Evolutionary conservation across 2,329 filamentous ascomycete species (phyloP).

Genomic region (Fusarium illudens): DNA sequence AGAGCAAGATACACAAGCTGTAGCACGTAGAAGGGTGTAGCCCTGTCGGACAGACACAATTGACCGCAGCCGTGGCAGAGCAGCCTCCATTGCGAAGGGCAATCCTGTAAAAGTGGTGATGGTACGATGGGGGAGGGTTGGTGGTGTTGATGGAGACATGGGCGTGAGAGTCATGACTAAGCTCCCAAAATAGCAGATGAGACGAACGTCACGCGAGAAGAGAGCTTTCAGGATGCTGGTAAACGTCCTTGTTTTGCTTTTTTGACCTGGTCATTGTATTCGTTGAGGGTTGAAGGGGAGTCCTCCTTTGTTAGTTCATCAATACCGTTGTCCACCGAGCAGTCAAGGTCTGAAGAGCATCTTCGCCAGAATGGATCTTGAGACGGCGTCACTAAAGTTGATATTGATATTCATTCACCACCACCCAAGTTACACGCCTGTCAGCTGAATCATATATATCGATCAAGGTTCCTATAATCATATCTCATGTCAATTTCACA

Average conservation of each 20-base stretch:
- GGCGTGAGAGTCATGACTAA: not conserved
- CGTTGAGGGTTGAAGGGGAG: not conserved
- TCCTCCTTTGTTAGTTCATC: not conserved
- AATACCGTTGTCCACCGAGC: no score
- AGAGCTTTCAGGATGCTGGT: not conserved
- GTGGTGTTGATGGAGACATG: conserved; percentile 6
- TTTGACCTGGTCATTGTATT: not conserved
- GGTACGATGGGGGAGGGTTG: conserved; percentile 20
- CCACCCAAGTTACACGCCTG: not conserved
- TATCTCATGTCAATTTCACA: not conserved
- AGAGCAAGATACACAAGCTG: conserved; percentile 32
- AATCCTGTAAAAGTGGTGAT: conserved; percentile 9
- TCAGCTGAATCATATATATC: not conserved
- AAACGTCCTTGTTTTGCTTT: not conserved
- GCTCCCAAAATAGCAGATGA: not conserved
- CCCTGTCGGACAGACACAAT: conserved; percentile 22
- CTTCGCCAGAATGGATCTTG: not conserved
- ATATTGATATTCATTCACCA: not conserved
- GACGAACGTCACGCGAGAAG: not conserved
- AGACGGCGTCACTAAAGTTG: not conserved
- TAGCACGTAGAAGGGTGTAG: conserved; percentile 23
- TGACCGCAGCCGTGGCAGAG: conserved; percentile 34
- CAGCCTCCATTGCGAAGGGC: conserved; percentile 37
- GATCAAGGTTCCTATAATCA: not conserved
- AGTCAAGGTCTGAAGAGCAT: not conserved